phyloP scores from a whole-genome alignment of 2,329 filamentous ascomycete genomes.

The Alternaria brassicae region DNA sequence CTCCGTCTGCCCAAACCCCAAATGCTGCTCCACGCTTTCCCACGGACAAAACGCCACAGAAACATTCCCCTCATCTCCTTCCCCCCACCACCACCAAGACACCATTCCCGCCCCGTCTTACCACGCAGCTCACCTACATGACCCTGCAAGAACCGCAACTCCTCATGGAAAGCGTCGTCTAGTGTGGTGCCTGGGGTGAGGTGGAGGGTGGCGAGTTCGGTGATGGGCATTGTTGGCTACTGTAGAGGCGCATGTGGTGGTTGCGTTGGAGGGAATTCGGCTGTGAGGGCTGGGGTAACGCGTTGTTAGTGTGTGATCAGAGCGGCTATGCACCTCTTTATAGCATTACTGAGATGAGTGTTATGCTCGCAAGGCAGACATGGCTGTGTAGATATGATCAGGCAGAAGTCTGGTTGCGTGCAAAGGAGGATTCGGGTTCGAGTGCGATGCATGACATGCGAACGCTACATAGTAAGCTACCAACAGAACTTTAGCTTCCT shows the following conservation, averaged over 20 bases:
- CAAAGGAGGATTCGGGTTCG: neutral
- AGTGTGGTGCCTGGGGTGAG: slow-evolving; percentile 37
- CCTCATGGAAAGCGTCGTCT: slow-evolving; percentile 31
- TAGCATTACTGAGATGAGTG: neutral
- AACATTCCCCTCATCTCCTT: slow-evolving; percentile 47
- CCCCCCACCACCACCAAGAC: slow-evolving; percentile 50
- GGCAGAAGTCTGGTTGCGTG: slow-evolving; percentile 3
- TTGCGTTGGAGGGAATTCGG: too few species aligned
- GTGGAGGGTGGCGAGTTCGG: slow-evolving; percentile 56
- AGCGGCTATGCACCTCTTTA: neutral
- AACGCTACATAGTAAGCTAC: neutral
- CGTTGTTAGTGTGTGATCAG: neutral
- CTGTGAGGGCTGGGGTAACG: neutral
- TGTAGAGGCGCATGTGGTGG: neutral
- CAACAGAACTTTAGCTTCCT: neutral
- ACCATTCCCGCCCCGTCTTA: slow-evolving; percentile 49
- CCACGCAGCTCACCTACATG: slow-evolving; percentile 33
- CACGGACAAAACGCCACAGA: slow-evolving; percentile 54
- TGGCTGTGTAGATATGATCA: neutral
- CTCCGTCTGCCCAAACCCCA: slow-evolving; percentile 44
- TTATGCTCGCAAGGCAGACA: neutral
- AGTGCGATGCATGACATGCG: neutral
- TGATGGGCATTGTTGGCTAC: slow-evolving; percentile 52
- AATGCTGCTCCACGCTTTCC: slow-evolving; percentile 47
- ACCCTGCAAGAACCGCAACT: slow-evolving; percentile 33